These are phyloP conservation scores for Fusarium cicatricum DNA, from an alignment of 2,329 filamentous ascomycete species.

Conservation along the genomic window DNA sequence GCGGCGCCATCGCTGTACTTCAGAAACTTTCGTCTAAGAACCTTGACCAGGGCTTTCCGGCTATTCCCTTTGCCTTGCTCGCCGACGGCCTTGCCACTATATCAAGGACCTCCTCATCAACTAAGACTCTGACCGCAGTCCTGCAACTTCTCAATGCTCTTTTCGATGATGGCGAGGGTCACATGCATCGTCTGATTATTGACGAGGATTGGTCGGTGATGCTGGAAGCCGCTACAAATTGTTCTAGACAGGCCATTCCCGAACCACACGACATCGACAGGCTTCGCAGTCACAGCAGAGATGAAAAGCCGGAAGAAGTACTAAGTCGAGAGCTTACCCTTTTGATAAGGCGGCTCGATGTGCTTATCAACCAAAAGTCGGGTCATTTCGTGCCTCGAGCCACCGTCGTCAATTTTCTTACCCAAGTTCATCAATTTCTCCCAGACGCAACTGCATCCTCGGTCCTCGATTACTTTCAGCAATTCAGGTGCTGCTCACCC, in stretches of 20 bases:
- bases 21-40: constrained; percentile 69
- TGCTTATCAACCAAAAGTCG: constrained; percentile 53
- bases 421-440: constrained; percentile 66
- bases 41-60: constrained; percentile 66
- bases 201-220: constrained; percentile 73
- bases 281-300: constrained; percentile 34
- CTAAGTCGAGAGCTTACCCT: constrained; percentile 54
- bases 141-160: constrained; percentile 64
- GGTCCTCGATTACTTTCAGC: constrained; percentile 72
- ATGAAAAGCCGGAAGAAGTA: constrained; percentile 47
- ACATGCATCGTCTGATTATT: constrained; percentile 63
- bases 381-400: constrained; percentile 69
- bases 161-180: constrained; percentile 61
- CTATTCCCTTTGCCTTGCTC: constrained; percentile 65
- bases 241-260: constrained; percentile 50
- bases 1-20: constrained; percentile 69
- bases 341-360: constrained; percentile 60
- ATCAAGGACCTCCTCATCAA: constrained; percentile 54
- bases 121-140: constrained; percentile 56
- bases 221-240: constrained; percentile 66
- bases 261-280: constrained; percentile 40
- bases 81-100: constrained; percentile 65
- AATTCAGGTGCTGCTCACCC: constrained; percentile 75
- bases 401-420: constrained; percentile 72
- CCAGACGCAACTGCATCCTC: constrained; percentile 70